Base-by-base conservation (phyloP, 2,329 filamentous ascomycete genomes). In the Penicillium sp. region DNA sequence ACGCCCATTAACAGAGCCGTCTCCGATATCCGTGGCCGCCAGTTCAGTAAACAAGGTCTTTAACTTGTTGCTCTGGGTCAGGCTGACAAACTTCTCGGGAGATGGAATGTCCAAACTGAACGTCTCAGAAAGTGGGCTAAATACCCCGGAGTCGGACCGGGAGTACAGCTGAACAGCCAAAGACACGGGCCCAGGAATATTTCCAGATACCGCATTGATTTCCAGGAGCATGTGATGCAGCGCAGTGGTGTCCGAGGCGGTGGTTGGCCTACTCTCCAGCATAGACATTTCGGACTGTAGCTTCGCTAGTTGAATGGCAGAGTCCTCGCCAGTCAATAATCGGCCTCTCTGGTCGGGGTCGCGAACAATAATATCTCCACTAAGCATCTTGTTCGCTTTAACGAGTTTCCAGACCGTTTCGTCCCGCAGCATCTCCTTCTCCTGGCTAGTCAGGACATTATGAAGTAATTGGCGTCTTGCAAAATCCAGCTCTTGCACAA, bases 271-370 rank as follows among this genome's bases (percentile, higher is more conserved):
- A 63, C 90, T 88, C 55, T 96, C 88, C 44, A 99, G 80, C 66
- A 97, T 82, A 73, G 92, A 96, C 94, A 99, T 99, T 69, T 92
- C 85, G 4, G 94, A 95, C 77, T 99, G 95, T 54, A 97, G 79
- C 69, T 87, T 91, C 6, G 93, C 93, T 62, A 97, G 85, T 55
- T 96, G 89, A 26, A 97, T 89, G 4, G 94, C 90, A 1, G 92
- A 96, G 73, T 99, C 94, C 51, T 97, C 89, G 12, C 90, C 91
- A 0, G 92, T 97, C 66, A 99, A 76, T 26, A 97, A 86, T 44
- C 92, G 86, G 8, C 94, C 94, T 27, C 89, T 84, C 69, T 92
- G 87, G 20, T 82, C 83, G 2, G 94, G 91, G 73, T 95, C 94
- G 27, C 94, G 87, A 56, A 99, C 94, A 70, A 99, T 96, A 46